A percentile compares a stretch with the other conserved stretches of the same genome.
These are phyloP conservation scores for Glebionis coronaria DNA, from an alignment of 129 eudicot species.

Conservation along the genomic window DNA sequence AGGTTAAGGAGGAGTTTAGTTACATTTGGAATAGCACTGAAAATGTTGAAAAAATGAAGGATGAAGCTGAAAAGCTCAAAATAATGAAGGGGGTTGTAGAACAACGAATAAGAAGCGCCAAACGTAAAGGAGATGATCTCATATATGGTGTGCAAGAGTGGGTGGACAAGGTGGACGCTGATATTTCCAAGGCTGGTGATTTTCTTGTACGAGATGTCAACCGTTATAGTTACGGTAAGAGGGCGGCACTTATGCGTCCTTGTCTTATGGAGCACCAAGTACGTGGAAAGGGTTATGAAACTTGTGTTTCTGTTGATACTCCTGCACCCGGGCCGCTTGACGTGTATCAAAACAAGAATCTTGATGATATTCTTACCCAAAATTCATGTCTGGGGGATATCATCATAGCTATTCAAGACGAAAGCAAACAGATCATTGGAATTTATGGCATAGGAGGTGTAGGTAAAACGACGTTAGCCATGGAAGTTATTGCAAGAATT, in stretches of 20 bases:
- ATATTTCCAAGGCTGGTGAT: neutral
- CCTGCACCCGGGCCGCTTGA: neutral
- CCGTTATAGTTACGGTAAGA: constrained; percentile 7
- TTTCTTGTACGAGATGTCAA: neutral
- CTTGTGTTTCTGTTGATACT: neutral
- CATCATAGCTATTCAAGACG: neutral
- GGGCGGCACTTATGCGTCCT: neutral
- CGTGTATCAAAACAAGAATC: neutral
- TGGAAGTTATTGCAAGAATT: constrained; percentile 6
- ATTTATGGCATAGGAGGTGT: constrained; percentile 19
- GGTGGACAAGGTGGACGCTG: neutral
- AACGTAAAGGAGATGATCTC: too few species aligned
- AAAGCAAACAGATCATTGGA: constrained; percentile 18
- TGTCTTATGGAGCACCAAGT: neutral
- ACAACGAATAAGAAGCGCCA: too few species aligned
- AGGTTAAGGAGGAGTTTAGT: too few species aligned
- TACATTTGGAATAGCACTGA: too few species aligned
- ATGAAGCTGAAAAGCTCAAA: too few species aligned
- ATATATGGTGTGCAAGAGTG: neutral
- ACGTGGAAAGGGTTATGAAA: neutral
- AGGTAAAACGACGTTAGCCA: constrained; percentile 13
- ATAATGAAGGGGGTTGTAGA: too few species aligned
- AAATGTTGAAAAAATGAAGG: too few species aligned
- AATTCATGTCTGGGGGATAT: constrained; percentile 13
- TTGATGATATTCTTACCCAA: constrained; percentile 8